Evolutionary conservation across 2,329 filamentous ascomycete genomes (phyloP).

Genomic region (Penicillium sp.): DNA sequence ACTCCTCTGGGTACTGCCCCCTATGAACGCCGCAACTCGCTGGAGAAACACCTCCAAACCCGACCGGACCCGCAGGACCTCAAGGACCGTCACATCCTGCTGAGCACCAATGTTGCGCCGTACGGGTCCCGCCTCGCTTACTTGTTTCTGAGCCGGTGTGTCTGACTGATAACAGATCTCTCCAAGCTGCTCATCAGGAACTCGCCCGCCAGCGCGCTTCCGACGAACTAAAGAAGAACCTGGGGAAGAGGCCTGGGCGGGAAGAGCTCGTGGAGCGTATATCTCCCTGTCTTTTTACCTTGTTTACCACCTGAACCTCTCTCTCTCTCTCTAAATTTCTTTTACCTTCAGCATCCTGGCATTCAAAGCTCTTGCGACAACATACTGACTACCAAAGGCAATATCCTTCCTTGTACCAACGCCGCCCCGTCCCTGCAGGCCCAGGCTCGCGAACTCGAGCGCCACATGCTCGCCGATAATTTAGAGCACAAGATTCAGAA

Average conservation of each 20-base stretch:
- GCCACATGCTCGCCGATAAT: slow-evolving; percentile 81
- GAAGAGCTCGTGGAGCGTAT: slow-evolving; percentile 77
- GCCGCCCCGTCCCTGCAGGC: slow-evolving; percentile 78
- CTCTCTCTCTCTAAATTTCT: no score
- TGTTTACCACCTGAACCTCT: not conserved
- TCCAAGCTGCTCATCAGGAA: slow-evolving; percentile 63
- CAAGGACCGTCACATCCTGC: slow-evolving; percentile 67
- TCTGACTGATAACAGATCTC: slow-evolving; percentile 44
- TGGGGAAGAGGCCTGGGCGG: slow-evolving; percentile 65
- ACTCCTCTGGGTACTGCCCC: slow-evolving; percentile 56
- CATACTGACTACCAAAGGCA: slow-evolving; percentile 55
- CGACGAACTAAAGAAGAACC: slow-evolving; percentile 64
- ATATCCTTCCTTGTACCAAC: slow-evolving; percentile 78
- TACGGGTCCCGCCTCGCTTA: slow-evolving; percentile 36
- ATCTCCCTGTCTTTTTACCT: slow-evolving; percentile 28
- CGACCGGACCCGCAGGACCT: slow-evolving; percentile 67
- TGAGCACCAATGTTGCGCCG: slow-evolving; percentile 68
- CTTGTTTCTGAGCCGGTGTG: not conserved
- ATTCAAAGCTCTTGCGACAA: not conserved
- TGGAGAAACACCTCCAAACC: slow-evolving; percentile 70
- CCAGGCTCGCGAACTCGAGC: slow-evolving; percentile 80
- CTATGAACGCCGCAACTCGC: slow-evolving; percentile 61
- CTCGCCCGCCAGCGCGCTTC: slow-evolving; percentile 64
- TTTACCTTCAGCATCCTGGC: not conserved
- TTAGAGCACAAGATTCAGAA: slow-evolving; percentile 84